Evolutionary conservation across 257 asterid species (phyloP).

Genomic region (Solanum chiquidenum): DNA sequence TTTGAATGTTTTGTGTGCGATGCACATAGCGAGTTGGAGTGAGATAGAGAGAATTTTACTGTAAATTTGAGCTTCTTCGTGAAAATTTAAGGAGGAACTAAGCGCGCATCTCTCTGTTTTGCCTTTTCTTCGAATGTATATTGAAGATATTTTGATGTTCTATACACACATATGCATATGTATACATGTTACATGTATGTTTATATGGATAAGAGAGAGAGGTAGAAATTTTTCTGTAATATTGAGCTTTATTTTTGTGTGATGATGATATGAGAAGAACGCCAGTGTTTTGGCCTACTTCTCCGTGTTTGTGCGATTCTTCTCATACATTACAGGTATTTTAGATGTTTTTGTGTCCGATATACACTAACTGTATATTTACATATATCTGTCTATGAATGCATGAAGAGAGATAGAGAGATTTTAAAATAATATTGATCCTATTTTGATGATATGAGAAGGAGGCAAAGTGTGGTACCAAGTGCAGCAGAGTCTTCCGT

Average conservation of each 20-base stretch:
- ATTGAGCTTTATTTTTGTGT: neutral
- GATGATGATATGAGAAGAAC: neutral
- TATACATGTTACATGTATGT: neutral
- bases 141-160: neutral
- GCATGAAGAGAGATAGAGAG: neutral
- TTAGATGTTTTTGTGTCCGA: neutral
- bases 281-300: neutral
- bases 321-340: neutral
- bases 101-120: neutral
- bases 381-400: neutral
- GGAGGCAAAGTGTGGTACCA: conserved; percentile 42
- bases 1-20: neutral
- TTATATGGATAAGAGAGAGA: neutral
- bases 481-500: conserved; percentile 48
- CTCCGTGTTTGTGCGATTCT: neutral
- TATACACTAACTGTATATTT: neutral
- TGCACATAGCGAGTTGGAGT: neutral
- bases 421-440: neutral
- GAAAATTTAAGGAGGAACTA: neutral
- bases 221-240: neutral
- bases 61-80: neutral
- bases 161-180: neutral
- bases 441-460: conserved; percentile 11
- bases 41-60: neutral
- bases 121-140: neutral